Evolutionary conservation across 2,329 filamentous ascomycete genomes (phyloP), one percentile per base, ranked within the genome.

Genomic region (Epicoccum sorghinum): DNA sequence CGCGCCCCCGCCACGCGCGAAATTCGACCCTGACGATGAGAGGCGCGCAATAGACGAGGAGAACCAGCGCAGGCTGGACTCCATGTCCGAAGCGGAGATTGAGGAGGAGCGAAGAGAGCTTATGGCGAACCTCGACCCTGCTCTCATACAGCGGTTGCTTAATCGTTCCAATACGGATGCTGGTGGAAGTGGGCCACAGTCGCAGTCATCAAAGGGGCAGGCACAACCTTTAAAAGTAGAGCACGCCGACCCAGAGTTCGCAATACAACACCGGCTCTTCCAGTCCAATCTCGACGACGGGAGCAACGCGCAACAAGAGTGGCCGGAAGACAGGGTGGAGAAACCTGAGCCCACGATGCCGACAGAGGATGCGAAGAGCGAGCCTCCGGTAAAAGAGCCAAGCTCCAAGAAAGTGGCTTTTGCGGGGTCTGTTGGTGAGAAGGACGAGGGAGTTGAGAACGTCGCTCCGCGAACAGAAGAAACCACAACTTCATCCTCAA

Each of bases 21-120:
- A 39, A 6, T 52, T 59, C 47, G 65, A 66, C 45, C 49, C 53
- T 79, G 37, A 81, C 9, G 79, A 82, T 38, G 92, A 96, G 68
- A 86, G 85, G 67, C 78, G 79, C 58, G 80, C 83, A 4, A 98
- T 99, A 71, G 89, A 93, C 67, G 82, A 86, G 62, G 92, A 98
- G 72, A 99, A 98, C 68, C 84, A 78, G 39, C 82, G 86, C 53
- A 84, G 84, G 56, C 74, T 99, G 41, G 87, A 86, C 12, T 80
- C 81, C 24, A 97, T 99, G 95, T 89, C 89, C 1, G 78, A 85
- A 0, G 83, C 86, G 33, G 91, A 97, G 74, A 96, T 98, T 54
- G 86, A 89, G 58, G 81, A 88, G 62, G 92, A 95, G 56, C 85
- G 89, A 38, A 81, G 86, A 55, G 93, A 98, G 62, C 79, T 99